Conservation (phyloP, 2,329 filamentous ascomycete species). For the Davidsoniella virescens region DNA sequence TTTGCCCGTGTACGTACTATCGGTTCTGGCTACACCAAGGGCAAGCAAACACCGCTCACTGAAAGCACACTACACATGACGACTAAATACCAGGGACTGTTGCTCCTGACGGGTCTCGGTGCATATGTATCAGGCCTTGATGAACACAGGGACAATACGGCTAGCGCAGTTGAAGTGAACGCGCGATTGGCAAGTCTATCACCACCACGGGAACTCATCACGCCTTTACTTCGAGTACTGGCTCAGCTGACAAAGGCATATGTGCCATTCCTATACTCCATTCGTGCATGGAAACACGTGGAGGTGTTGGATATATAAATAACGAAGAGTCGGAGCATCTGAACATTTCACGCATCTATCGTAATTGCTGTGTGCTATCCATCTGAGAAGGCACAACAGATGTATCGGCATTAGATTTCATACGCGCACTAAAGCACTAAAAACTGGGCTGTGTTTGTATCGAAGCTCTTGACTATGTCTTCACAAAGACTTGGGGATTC, state of each 20-base stretch:
- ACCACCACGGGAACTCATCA: slow-evolving; percentile 20
- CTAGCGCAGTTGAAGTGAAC: background rate
- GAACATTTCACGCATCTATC: slow-evolving; percentile 49
- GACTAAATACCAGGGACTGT: slow-evolving; percentile 37
- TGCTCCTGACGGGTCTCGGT: slow-evolving; percentile 38
- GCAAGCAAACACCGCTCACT: slow-evolving; percentile 29
- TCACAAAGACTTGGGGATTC: slow-evolving; percentile 16
- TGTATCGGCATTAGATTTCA: slow-evolving; percentile 41
- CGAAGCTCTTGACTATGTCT: slow-evolving; percentile 27
- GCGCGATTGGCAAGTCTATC: slow-evolving; percentile 17
- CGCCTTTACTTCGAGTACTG: slow-evolving; percentile 36
- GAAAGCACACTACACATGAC: slow-evolving; percentile 40
- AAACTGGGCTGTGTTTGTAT: slow-evolving; percentile 22
- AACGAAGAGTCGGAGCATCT: slow-evolving; percentile 43
- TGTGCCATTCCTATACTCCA: slow-evolving; percentile 34
- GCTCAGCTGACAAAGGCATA: slow-evolving; percentile 45
- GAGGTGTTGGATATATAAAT: slow-evolving; percentile 50
- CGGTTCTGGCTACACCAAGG: slow-evolving; percentile 23
- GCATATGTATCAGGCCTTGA: slow-evolving; percentile 36
- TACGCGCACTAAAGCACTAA: slow-evolving; percentile 31
- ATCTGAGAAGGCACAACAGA: slow-evolving; percentile 65
- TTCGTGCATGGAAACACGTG: slow-evolving; percentile 46
- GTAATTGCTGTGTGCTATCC: slow-evolving; percentile 45
- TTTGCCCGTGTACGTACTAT: slow-evolving; percentile 42
- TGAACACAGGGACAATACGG: slow-evolving; percentile 25